Percentiles rank a stretch among this genome's conserved stretches.
These are phyloP conservation scores for Coriolopsis trogii DNA, from an alignment of 1,284 basidiomycete species.

Conservation along the genomic window DNA sequence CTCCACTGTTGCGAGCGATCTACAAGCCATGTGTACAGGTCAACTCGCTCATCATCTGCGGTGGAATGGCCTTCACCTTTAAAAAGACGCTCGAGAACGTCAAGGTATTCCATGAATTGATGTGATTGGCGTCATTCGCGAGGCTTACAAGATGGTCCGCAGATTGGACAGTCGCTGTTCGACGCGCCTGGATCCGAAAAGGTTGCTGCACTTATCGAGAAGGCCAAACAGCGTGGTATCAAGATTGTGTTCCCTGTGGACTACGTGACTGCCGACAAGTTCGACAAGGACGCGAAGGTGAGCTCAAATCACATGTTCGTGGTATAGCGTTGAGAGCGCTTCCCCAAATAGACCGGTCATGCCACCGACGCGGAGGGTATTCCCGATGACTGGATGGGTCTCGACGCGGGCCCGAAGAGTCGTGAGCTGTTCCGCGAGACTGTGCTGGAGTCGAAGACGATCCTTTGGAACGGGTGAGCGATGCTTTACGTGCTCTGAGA, in stretches of 20 bases:
- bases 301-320: constrained; percentile 19
- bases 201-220: constrained; percentile 84
- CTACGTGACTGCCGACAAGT: constrained; percentile 94
- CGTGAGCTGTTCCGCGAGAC: constrained; percentile 80
- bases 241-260: constrained; percentile 96
- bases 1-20: background rate
- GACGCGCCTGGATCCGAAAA: constrained; percentile 91
- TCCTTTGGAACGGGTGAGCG: constrained; percentile 94
- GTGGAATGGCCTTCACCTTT: constrained; percentile 99
- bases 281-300: constrained; percentile 89
- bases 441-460: constrained; percentile 91
- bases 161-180: constrained; percentile 96
- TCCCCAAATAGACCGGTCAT: constrained; percentile 55
- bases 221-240: constrained; percentile 94
- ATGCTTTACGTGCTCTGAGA: background rate
- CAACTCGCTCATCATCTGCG: constrained; percentile 94
- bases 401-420: constrained; percentile 87
- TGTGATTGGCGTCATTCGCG: background rate
- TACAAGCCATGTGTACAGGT: constrained; percentile 54
- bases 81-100: constrained; percentile 92
- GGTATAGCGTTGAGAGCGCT: background rate
- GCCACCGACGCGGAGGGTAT: constrained; percentile 89
- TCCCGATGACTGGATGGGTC: constrained; percentile 93
- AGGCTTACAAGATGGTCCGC: constrained; percentile 17
- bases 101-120: constrained; percentile 46